phyloP scores from a whole-genome alignment of 2,329 filamentous ascomycete species.

The Clarireedia paspali region DNA sequence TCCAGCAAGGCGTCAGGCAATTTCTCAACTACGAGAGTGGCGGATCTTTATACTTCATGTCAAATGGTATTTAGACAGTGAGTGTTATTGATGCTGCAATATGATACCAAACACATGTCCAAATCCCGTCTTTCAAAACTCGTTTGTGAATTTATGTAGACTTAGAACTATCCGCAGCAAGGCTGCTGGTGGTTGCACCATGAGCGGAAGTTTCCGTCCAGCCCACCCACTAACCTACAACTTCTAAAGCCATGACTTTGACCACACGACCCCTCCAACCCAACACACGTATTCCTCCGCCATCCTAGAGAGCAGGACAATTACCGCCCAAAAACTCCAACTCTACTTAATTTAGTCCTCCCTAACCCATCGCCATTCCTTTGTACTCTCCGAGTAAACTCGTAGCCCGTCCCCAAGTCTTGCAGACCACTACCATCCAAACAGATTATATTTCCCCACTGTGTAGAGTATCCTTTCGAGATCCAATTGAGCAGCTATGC shows the following conservation, averaged over 20 bases:
- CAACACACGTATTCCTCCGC: background rate
- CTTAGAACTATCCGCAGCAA: too few relatives aligned
- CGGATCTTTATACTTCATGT: too few relatives aligned
- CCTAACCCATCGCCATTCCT: background rate
- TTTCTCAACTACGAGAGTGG: too few relatives aligned
- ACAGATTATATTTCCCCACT: slow-evolving; percentile 1
- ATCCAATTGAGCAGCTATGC: slow-evolving; percentile 41
- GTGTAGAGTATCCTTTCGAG: background rate
- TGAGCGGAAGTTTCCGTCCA: slow-evolving; percentile 4
- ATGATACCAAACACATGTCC: background rate
- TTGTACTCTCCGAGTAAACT: too few relatives aligned
- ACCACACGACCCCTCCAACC: slow-evolving; percentile 7
- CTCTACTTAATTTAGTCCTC: background rate
- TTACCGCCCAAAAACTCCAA: background rate
- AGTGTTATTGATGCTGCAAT: too few relatives aligned
- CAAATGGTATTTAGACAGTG: too few relatives aligned
- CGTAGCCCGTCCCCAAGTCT: too few relatives aligned
- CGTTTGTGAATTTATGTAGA: background rate
- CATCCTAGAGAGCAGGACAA: background rate
- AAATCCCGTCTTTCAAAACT: background rate
- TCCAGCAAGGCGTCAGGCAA: too few relatives aligned
- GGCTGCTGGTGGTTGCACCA: background rate
- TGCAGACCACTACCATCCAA: background rate
- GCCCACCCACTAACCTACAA: background rate
- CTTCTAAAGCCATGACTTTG: slow-evolving; percentile 1